Base-by-base conservation (phyloP, 441 rosid species). In the Bruguiera hainesii region DNA sequence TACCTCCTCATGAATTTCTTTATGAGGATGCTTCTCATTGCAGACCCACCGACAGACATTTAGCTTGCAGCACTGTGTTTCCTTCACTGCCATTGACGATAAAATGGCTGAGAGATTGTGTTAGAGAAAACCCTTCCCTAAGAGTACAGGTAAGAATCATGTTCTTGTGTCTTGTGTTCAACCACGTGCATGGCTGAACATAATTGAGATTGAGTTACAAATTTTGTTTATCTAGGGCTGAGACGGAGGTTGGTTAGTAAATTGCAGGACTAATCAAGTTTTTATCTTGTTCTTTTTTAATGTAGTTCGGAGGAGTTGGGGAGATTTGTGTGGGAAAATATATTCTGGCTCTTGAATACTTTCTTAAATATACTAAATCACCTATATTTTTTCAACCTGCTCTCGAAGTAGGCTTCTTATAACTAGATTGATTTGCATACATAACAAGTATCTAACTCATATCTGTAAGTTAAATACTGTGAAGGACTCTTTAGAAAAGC, bases 51-150 rank as follows among this genome's bases (percentile, higher is more conserved):
- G 74, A 77, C 68, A 66, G 71, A 60, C 73, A 55, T 30, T 62
- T 79, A 11, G 31, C 77, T 33, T 86, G 85, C 69, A 85, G 92
- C 56, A 86, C 81, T 0, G 95, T 89, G 29, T 79, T 88, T 68
- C 84, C 96, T 66, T 87, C 96, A 13, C 75, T 92, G 73, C 96
- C 98, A 29, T 61, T 83, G 88, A 78, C 95, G 30, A 88, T 92
- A 66, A 87, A 88, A 67, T 90, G 93, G 96, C 68, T 92, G 68
- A 85, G 96, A 76, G 93, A 88, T 63, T 81, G 90, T 58, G 95
- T 84, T 28, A 80, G 78, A 70, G 78, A 86, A 61, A 89, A 92
- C 63, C 98, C 91, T 66, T 79, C 90, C 2, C 23, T 89, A 39
- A 77, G 84, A 71, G 66, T 91, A 72, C 88, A 89, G 90, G 96